phyloP scores from a whole-genome alignment of 805 yeast species.

The Monosporozyma siamensis region DNA sequence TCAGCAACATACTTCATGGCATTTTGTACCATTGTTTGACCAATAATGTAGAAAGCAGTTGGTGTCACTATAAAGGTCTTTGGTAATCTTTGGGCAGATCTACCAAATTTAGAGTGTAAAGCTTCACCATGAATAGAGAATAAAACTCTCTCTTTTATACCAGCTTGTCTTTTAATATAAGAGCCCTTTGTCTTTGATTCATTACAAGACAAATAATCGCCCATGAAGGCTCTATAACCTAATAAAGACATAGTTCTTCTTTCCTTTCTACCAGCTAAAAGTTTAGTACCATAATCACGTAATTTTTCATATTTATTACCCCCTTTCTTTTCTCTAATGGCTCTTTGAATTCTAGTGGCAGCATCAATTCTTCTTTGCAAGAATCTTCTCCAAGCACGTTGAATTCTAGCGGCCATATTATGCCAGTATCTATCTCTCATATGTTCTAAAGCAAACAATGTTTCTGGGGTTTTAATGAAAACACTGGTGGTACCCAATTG shows the following conservation, averaged over 20 bases:
- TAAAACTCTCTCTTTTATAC: slow-evolving; percentile 57
- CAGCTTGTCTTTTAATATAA: slow-evolving; percentile 58
- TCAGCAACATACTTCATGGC: slow-evolving; percentile 55
- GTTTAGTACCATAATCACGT: slow-evolving; percentile 70
- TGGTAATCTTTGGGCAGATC: slow-evolving; percentile 74
- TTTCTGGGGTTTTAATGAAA: slow-evolving; percentile 94
- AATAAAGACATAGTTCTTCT: slow-evolving; percentile 80
- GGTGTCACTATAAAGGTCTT: slow-evolving; percentile 65
- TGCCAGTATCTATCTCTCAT: slow-evolving; percentile 97
- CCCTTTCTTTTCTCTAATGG: slow-evolving; percentile 71
- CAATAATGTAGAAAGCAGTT: slow-evolving; percentile 54
- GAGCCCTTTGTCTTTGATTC: slow-evolving; percentile 68
- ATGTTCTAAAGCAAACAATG: slow-evolving; percentile 87
- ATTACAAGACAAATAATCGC: slow-evolving; percentile 88
- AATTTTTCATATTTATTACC: slow-evolving; percentile 78
- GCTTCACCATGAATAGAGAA: slow-evolving; percentile 80
- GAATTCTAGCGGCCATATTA: slow-evolving; percentile 95
- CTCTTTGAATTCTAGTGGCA: slow-evolving; percentile 69
- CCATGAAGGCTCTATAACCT: slow-evolving; percentile 83
- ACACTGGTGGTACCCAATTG: slow-evolving; percentile 90
- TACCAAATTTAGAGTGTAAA: slow-evolving; percentile 77
- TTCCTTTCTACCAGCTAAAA: slow-evolving; percentile 70
- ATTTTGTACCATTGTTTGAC: slow-evolving; percentile 59
- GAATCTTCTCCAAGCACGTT: slow-evolving; percentile 90
- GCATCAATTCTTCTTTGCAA: slow-evolving; percentile 75